Base-by-base conservation (phyloP, 2,329 filamentous ascomycete genomes). In the Tolypocladium amazonense region DNA sequence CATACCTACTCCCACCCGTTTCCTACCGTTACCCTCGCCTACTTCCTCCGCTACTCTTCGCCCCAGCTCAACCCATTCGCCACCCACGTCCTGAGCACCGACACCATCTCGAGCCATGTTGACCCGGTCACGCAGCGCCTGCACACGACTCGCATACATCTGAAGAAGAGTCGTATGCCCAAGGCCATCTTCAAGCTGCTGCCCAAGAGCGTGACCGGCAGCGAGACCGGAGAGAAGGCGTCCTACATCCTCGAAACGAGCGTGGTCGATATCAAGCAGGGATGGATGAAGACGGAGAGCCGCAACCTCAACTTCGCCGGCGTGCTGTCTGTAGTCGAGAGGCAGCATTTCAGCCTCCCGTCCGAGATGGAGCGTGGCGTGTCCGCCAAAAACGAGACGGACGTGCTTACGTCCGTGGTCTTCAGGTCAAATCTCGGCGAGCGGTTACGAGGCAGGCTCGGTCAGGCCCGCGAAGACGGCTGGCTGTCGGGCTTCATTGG, bases 11-110 rank as follows among this genome's bases (percentile, higher is more conserved):
- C 86, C 65, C 90, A 93, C 75, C 87, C 88, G 56, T 93, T 93
- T 77, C 86, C 89, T 63, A 89, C 89, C 72, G 90, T 94, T 63
- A 91, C 89, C 56, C 87, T 94, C 73, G 90, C 90, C 76, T 94
- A 91, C 81, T 94, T 93, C 76, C 87, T 94, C 56, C 89, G 90
- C 65, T 94, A 94, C 76, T 91, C 89, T 61, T 84, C 81, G 6
- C 81, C 82, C 37, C 78, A 83, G 65, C 76, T 83, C 65, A 94
- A 93, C 70, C 90, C 90, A 8, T 92, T 93, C 77, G 87, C 87
- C 65, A 86, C 83, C 64, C 90, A 94, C 76, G 90, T 94, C 58
- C 79, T 92, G 67, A 90, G 88, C 70, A 92, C 89, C 73, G 90
- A 94, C 73, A 91, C 89, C 68, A 90, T 94, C 72, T 84, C 85